These are phyloP conservation scores for Oryza brachyantha DNA, from an alignment of 176 grass and related monocot genomes.

Conservation along the genomic window DNA sequence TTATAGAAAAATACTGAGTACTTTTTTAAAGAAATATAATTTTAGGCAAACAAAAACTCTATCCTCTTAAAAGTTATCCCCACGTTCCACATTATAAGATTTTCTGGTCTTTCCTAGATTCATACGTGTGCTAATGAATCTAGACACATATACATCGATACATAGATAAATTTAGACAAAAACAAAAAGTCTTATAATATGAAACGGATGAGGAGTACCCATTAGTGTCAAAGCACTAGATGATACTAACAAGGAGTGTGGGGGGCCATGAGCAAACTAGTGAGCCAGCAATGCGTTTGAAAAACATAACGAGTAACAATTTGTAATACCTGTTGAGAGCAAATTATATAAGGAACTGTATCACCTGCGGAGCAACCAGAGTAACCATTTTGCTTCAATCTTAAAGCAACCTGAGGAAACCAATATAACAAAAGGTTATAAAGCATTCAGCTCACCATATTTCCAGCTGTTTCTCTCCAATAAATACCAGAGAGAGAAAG, in stretches of 20 bases:
- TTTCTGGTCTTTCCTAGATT: too few relatives aligned
- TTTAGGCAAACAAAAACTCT: neutral
- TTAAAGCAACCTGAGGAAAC: conserved; percentile 76
- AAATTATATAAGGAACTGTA: conserved; percentile 96
- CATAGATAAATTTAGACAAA: too few relatives aligned
- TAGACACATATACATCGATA: too few relatives aligned
- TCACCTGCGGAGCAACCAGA: conserved; percentile 81
- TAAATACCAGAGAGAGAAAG: conserved; percentile 18
- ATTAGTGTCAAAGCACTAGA: conserved; percentile 7
- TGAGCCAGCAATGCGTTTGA: neutral
- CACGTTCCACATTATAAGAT: too few relatives aligned
- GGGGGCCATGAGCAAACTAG: neutral
- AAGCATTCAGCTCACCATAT: neutral
- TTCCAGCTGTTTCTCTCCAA: neutral
- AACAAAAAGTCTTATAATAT: too few relatives aligned
- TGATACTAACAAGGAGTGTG: conserved; percentile 6
- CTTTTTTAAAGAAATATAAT: conserved; percentile 5
- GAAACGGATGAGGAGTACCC: too few relatives aligned
- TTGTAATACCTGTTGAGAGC: conserved; percentile 66
- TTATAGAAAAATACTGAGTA: neutral
- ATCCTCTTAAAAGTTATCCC: neutral
- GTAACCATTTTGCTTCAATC: conserved; percentile 91
- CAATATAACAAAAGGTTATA: conserved; percentile 5
- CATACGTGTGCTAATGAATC: too few relatives aligned
- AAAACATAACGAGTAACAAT: conserved; percentile 19